Evolutionary conservation across 257 asterid species (phyloP).

Genomic region (Nicotiana paniculata): DNA sequence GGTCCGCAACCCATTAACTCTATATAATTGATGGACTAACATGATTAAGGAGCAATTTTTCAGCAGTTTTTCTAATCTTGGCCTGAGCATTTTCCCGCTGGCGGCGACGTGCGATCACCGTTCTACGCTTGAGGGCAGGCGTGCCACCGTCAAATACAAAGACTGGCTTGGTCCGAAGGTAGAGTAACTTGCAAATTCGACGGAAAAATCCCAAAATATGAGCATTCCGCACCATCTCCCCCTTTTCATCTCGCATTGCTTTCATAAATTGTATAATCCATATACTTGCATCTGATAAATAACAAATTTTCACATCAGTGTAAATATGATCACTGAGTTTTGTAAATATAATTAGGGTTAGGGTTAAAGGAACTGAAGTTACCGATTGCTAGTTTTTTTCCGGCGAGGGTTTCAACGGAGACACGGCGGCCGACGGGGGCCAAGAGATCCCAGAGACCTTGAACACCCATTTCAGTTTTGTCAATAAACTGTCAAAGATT

Average conservation of each 20-base stretch:
- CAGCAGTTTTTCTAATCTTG: slow-evolving; percentile 93
- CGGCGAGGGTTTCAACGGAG: slow-evolving; percentile 91
- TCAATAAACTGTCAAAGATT: neutral
- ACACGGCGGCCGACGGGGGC: slow-evolving; percentile 99
- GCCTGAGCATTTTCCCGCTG: slow-evolving; percentile 98
- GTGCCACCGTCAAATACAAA: slow-evolving; percentile 97
- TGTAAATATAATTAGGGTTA: slow-evolving; percentile 14
- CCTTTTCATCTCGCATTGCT: slow-evolving; percentile 97
- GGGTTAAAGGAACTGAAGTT: slow-evolving; percentile 14
- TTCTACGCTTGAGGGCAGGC: slow-evolving; percentile 91
- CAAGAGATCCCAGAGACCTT: slow-evolving; percentile 90
- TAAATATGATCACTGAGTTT: neutral
- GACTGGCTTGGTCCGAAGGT: slow-evolving; percentile 82
- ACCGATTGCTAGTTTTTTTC: slow-evolving; percentile 91
- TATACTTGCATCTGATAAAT: slow-evolving; percentile 77
- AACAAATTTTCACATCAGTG: neutral
- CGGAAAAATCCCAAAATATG: slow-evolving; percentile 90
- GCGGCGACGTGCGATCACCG: slow-evolving; percentile 90
- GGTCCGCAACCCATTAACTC: neutral
- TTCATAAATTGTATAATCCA: slow-evolving; percentile 99
- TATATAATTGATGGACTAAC: slow-evolving; percentile 27
- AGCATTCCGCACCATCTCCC: slow-evolving; percentile 93
- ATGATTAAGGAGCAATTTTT: slow-evolving; percentile 88
- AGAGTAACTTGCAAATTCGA: slow-evolving; percentile 88
- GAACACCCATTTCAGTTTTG: slow-evolving; percentile 62